A percentile compares a stretch with the other conserved stretches of the same genome.
Evolutionary conservation across 129 eudicot species (phyloP).

Genomic region (Chrysanthemum makinoi): DNA sequence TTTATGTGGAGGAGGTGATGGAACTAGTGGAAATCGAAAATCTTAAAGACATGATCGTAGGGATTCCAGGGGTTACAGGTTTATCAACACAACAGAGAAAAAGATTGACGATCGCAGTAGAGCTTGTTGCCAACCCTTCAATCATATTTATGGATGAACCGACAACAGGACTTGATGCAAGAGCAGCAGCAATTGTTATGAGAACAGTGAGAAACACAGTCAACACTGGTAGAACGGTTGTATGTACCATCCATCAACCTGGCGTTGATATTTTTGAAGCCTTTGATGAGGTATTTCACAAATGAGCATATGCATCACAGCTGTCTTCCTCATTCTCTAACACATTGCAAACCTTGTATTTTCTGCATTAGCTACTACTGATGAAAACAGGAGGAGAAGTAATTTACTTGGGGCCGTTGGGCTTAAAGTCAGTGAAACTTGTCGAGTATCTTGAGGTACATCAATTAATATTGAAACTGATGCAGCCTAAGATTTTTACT

Average conservation of each 20-base stretch:
- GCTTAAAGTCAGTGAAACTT: constrained; percentile 35
- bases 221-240: constrained; percentile 52
- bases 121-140: constrained; percentile 54
- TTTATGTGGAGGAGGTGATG: constrained; percentile 45
- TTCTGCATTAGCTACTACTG: constrained; percentile 30
- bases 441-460: constrained; percentile 50
- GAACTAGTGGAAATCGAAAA: constrained; percentile 40
- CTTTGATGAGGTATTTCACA: constrained; percentile 43
- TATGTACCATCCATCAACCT: constrained; percentile 61
- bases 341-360: background rate
- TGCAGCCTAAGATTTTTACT: too few relatives aligned
- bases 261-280: constrained; percentile 54
- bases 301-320: background rate
- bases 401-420: constrained; percentile 41
- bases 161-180: constrained; percentile 58
- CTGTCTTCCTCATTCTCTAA: background rate
- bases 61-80: constrained; percentile 45
- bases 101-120: constrained; percentile 52
- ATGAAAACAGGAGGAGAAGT: constrained; percentile 52
- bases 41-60: constrained; percentile 39
- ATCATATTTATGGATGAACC: constrained; percentile 61
- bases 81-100: constrained; percentile 52
- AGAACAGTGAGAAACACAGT: constrained; percentile 50
- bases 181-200: constrained; percentile 61
- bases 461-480: background rate